Conservation (phyloP, 139 green algal species). For the Asterochloris sp. region DNA sequence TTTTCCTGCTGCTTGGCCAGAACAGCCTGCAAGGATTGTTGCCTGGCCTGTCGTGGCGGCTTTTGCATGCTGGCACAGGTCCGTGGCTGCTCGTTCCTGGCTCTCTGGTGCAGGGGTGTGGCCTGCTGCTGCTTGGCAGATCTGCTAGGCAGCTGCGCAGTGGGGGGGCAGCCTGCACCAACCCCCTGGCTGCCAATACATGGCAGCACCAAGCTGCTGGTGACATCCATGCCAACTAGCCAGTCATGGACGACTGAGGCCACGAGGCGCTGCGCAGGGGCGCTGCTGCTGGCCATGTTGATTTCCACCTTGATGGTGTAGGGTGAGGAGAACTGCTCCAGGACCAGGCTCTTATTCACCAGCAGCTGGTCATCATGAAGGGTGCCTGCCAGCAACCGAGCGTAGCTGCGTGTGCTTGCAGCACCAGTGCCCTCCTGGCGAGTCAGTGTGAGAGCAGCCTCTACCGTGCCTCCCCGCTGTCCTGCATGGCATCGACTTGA, state of each 20-base stretch:
- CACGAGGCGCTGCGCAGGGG: constrained; percentile 24
- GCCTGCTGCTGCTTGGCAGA: constrained; percentile 1
- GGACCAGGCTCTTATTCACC: constrained; percentile 33
- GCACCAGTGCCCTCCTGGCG: not conserved
- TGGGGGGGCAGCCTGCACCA: too few species aligned
- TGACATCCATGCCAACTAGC: constrained; percentile 46
- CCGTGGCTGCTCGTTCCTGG: not conserved
- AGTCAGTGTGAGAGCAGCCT: constrained; percentile 25
- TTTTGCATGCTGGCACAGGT: not conserved
- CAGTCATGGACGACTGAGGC: constrained; percentile 43
- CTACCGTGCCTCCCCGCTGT: constrained; percentile 13
- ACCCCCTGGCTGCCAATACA: not conserved
- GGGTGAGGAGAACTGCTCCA: constrained; percentile 56
- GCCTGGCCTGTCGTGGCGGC: not conserved
- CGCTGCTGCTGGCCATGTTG: not conserved
- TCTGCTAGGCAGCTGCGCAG: too few species aligned
- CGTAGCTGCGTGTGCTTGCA: constrained; percentile 7
- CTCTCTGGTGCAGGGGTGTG: not conserved
- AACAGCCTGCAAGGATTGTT: not conserved
- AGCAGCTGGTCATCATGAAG: constrained; percentile 63
- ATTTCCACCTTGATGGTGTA: constrained; percentile 22
- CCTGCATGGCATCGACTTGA: too few species aligned
- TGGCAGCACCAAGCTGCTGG: constrained; percentile 1
- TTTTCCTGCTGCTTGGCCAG: too few species aligned
- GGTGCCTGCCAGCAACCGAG: constrained; percentile 59